These are phyloP conservation scores for Toxicodendron radicans DNA, from an alignment of 345 rosid genomes.

Conservation along the genomic window DNA sequence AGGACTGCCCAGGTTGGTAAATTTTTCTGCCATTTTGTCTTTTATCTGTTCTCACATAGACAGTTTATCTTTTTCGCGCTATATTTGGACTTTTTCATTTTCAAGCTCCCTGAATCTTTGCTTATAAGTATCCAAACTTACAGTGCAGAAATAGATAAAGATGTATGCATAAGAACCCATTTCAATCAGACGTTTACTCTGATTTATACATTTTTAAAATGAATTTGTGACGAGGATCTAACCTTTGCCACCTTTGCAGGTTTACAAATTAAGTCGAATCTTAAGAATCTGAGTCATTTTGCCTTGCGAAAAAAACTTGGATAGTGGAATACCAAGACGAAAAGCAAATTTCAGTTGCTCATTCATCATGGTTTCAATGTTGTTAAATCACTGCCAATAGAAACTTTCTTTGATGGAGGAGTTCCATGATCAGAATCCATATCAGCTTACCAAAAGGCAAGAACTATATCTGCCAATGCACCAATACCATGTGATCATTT, in stretches of 20 bases:
- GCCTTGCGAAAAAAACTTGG: neutral
- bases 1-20: constrained; percentile 87
- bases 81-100: neutral
- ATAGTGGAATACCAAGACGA: neutral
- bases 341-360: neutral
- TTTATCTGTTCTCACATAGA: neutral
- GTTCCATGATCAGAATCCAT: neutral
- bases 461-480: neutral
- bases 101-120: neutral
- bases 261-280: constrained; percentile 66
- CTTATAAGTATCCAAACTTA: neutral
- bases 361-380: neutral
- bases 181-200: neutral
- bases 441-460: neutral
- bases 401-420: neutral
- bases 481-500: neutral
- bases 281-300: constrained; percentile 46
- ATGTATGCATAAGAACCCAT: neutral
- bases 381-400: neutral
- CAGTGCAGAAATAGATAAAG: neutral
- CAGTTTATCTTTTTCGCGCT: neutral
- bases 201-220: too few species aligned
- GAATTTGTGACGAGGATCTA: neutral
- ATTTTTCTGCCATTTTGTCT: constrained; percentile 13
- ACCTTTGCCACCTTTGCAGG: constrained; percentile 38